A percentile compares a stretch with the other conserved stretches of the same genome.
These are phyloP conservation scores for Jatropha multifida DNA, from an alignment of 441 rosid genomes.

Conservation along the genomic window DNA sequence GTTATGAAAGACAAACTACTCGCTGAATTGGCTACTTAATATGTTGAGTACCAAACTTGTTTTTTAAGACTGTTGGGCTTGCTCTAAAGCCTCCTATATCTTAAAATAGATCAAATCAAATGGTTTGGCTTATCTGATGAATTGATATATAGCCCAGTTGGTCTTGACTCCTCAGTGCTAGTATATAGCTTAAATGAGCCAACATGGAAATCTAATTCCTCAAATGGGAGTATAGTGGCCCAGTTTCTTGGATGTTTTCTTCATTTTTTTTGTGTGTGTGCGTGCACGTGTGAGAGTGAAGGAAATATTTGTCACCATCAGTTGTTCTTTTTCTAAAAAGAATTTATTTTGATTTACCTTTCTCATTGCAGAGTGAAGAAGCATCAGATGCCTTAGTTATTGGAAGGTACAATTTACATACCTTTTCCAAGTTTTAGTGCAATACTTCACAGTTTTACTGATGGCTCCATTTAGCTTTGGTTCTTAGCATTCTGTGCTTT, in stretches of 20 bases:
- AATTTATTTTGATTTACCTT: not conserved
- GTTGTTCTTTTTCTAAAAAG: not conserved
- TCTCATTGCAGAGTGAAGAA: constrained; percentile 33
- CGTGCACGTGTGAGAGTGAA: not conserved
- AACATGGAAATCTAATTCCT: constrained; percentile 4
- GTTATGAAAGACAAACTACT: not conserved
- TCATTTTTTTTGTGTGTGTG: not conserved
- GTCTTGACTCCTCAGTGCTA: not conserved
- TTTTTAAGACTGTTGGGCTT: not conserved
- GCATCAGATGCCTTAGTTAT: constrained; percentile 23
- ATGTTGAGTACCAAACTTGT: not conserved
- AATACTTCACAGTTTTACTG: not conserved
- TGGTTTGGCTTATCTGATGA: constrained; percentile 11
- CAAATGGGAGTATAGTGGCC: not conserved
- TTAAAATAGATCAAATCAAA: not conserved
- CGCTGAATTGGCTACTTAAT: not conserved
- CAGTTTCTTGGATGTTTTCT: constrained; percentile 5
- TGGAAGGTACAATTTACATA: constrained; percentile 33
- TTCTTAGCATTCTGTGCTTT: not conserved
- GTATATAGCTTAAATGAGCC: not conserved
- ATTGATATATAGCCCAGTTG: not conserved
- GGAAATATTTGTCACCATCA: not conserved
- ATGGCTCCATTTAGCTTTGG: not conserved
- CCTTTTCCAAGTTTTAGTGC: constrained; percentile 17
- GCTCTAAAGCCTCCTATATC: not conserved